These are phyloP conservation scores for Candida cerambycidarum DNA, from an alignment of 805 yeast species.

Conservation along the genomic window DNA sequence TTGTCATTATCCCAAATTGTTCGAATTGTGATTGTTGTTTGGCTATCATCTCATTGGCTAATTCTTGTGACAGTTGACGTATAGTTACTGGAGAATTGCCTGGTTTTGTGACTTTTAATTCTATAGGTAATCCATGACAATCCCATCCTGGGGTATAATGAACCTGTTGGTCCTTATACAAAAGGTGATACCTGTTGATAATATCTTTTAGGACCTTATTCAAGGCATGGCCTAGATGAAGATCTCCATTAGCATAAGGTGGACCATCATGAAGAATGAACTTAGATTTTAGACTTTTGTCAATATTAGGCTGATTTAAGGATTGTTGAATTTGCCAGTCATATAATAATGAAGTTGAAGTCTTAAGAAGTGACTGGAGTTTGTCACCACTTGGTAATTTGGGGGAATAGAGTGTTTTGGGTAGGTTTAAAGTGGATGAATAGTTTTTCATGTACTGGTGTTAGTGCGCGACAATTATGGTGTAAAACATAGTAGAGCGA, in stretches of 20 bases:
- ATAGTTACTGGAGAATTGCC: constrained; percentile 44
- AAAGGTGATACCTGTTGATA: constrained; percentile 66
- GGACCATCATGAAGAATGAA: constrained; percentile 95
- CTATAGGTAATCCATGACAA: constrained; percentile 97
- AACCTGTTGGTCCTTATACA: constrained; percentile 57
- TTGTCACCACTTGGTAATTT: constrained; percentile 51
- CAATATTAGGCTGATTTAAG: constrained; percentile 17
- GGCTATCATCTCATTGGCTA: constrained; percentile 67
- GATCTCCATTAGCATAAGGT: constrained; percentile 94
- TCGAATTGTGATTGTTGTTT: constrained; percentile 65
- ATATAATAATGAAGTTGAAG: constrained; percentile 61
- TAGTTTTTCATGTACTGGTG: constrained; percentile 22
- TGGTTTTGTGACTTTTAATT: constrained; percentile 63
- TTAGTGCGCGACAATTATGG: not conserved
- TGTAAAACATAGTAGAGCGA: too few relatives aligned
- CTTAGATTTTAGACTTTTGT: constrained; percentile 14
- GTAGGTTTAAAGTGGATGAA: constrained; percentile 59
- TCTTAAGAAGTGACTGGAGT: constrained; percentile 42
- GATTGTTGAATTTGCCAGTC: constrained; percentile 46
- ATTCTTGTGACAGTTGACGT: constrained; percentile 61
- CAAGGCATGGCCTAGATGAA: constrained; percentile 90
- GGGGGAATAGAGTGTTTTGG: constrained; percentile 56
- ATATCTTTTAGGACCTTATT: constrained; percentile 90
- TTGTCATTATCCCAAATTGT: constrained; percentile 77
- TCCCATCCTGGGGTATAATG: constrained; percentile 95